Evolutionary conservation across 2,329 filamentous ascomycete genomes (phyloP).

Genomic region (Scytalidium lignicola): DNA sequence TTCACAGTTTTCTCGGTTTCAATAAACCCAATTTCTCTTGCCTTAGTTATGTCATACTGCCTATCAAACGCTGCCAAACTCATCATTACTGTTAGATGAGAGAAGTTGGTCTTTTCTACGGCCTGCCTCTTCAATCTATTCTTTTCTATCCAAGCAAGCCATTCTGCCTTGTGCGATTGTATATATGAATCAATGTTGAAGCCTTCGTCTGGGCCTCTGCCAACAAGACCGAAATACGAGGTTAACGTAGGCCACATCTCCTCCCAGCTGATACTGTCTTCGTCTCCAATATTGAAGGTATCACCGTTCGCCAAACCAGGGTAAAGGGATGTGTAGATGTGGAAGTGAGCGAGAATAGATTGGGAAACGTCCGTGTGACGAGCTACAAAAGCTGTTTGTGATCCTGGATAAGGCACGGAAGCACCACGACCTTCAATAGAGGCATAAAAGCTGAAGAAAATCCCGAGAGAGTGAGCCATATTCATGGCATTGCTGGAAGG

Average conservation of each 20-base stretch:
- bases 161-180: neutral
- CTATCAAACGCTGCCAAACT: constrained; percentile 1
- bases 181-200: neutral
- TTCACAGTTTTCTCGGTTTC: neutral
- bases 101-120: constrained; percentile 3
- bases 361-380: constrained; percentile 31
- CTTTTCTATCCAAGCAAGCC: constrained; percentile 1
- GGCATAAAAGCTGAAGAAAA: constrained; percentile 31
- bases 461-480: constrained; percentile 33
- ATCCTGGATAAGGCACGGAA: constrained; percentile 30
- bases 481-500: constrained; percentile 38
- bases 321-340: constrained; percentile 22
- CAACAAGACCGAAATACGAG: constrained; percentile 19
- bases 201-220: constrained; percentile 3
- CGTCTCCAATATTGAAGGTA: constrained; percentile 24
- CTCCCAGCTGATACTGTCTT: constrained; percentile 10
- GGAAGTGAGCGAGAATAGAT: constrained; percentile 15
- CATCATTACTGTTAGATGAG: constrained; percentile 5
- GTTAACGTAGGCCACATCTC: constrained; percentile 16
- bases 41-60: constrained; percentile 1
- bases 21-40: constrained; percentile 6
- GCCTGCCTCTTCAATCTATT: constrained; percentile 5
- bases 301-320: constrained; percentile 10
- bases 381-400: constrained; percentile 23
- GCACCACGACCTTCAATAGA: constrained; percentile 29